These are phyloP conservation scores for Backusella morwellensis DNA, from an alignment of 192 early-diverging fungal species.

Conservation along the genomic window DNA sequence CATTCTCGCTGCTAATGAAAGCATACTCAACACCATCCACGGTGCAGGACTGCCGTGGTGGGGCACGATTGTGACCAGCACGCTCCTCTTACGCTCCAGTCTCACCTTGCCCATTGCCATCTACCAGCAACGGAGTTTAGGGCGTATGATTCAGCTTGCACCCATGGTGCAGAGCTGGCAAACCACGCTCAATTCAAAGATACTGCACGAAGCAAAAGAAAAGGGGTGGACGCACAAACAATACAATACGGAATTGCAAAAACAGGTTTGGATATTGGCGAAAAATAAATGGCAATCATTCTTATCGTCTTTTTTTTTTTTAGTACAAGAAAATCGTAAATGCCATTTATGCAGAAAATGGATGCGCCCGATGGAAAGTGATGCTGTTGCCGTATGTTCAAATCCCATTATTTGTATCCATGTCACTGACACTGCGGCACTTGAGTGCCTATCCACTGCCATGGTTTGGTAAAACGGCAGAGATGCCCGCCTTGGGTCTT, in stretches of 20 bases:
- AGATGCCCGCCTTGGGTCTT: conserved; percentile 47
- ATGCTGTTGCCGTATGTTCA: conserved; percentile 70
- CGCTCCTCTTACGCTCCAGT: conserved; percentile 45
- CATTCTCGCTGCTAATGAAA: conserved; percentile 42
- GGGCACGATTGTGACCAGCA: conserved; percentile 49
- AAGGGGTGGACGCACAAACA: conserved; percentile 39
- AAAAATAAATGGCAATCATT: no score
- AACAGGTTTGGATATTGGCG: conserved; percentile 33
- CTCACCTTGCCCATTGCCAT: conserved; percentile 59
- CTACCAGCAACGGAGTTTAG: conserved; percentile 53
- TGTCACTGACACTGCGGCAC: conserved; percentile 64
- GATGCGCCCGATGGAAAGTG: conserved; percentile 58
- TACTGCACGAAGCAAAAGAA: conserved; percentile 38
- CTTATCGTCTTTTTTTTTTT: neutral
- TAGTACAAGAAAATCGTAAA: conserved; percentile 51
- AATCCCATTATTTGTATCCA: conserved; percentile 71
- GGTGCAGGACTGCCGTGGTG: conserved; percentile 53
- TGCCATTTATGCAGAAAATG: conserved; percentile 55
- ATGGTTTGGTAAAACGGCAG: conserved; percentile 37
- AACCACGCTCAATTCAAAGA: conserved; percentile 45
- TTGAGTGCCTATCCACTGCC: conserved; percentile 63
- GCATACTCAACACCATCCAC: conserved; percentile 43
- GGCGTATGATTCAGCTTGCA: conserved; percentile 41
- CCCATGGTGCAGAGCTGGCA: conserved; percentile 50
- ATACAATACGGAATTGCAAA: conserved; percentile 45